phyloP scores from a whole-genome alignment of 2,329 filamentous ascomycete species.

The Cladophialophora carrionii region DNA sequence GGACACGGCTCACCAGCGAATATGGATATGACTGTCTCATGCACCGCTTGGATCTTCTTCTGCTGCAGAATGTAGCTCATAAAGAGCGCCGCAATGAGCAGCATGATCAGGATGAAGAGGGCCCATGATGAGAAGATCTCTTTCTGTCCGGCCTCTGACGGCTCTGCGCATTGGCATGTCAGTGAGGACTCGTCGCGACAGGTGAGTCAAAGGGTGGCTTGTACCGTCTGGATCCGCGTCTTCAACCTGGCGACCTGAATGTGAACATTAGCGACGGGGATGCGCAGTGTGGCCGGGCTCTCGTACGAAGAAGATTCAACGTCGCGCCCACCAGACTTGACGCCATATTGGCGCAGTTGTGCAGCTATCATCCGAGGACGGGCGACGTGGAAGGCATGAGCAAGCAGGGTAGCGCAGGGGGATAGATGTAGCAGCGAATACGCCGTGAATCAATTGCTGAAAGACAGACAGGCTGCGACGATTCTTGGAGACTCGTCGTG shows the following conservation, averaged over 20 bases:
- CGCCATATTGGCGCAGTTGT: constrained; percentile 34
- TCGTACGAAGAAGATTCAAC: constrained; percentile 32
- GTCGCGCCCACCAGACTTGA: constrained; percentile 33
- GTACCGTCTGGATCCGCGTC: constrained; percentile 36
- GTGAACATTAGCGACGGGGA: constrained; percentile 12
- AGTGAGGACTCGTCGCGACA: neutral
- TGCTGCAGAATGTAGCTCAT: constrained; percentile 96
- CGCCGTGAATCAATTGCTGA: neutral
- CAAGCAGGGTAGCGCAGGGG: neutral
- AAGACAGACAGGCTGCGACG: constrained; percentile 2
- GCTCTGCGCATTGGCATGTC: constrained; percentile 49
- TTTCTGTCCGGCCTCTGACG: constrained; percentile 81
- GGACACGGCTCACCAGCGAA: constrained; percentile 71
- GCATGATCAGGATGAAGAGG: constrained; percentile 91
- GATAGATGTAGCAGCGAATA: neutral
- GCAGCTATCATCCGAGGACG: constrained; percentile 24
- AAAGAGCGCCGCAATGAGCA: constrained; percentile 92
- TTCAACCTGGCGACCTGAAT: constrained; percentile 33
- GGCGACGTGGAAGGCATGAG: neutral
- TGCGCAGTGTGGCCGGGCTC: neutral
- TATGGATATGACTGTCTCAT: constrained; percentile 97
- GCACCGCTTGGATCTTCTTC: constrained; percentile 94
- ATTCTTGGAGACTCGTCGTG: neutral
- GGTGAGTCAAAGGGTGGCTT: neutral
- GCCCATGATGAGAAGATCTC: constrained; percentile 97